These are phyloP conservation scores for Rasamsonia emersonii DNA, from an alignment of 2,329 filamentous ascomycete genomes.

Conservation along the genomic window DNA sequence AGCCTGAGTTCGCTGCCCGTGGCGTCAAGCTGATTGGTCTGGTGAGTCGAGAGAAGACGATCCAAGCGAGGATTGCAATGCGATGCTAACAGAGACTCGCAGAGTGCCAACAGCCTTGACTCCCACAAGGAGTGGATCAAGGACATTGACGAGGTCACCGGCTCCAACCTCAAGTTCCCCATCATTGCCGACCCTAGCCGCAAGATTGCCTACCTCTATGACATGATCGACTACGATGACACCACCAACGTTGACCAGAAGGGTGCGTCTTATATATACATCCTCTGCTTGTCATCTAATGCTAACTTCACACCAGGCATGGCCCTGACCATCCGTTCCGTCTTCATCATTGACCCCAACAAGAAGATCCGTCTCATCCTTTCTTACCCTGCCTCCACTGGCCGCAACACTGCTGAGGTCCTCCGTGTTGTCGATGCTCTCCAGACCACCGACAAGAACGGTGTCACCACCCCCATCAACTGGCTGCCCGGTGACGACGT, in stretches of 20 bases:
- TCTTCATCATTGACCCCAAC: constrained; percentile 88
- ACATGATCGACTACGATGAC: constrained; percentile 79
- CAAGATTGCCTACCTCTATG: constrained; percentile 66
- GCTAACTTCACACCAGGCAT: constrained; percentile 35
- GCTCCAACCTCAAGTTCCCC: constrained; percentile 62
- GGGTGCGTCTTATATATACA: constrained; percentile 35
- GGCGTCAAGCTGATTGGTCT: constrained; percentile 87
- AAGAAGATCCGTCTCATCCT: constrained; percentile 92
- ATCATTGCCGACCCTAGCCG: constrained; percentile 76
- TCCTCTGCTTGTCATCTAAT: not conserved
- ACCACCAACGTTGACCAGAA: constrained; percentile 71
- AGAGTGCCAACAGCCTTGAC: constrained; percentile 70
- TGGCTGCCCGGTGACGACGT: constrained; percentile 86
- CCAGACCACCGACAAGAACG: constrained; percentile 79
- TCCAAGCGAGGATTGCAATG: not conserved
- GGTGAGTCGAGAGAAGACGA: constrained; percentile 22
- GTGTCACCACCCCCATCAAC: constrained; percentile 81
- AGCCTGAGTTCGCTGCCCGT: constrained; percentile 78
- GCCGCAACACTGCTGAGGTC: constrained; percentile 72
- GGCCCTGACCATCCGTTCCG: constrained; percentile 87
- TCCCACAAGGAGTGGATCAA: constrained; percentile 85
- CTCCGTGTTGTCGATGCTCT: constrained; percentile 71
- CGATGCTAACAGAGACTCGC: not conserved
- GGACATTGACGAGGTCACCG: constrained; percentile 73
- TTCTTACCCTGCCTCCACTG: constrained; percentile 84